Conservation (phyloP, 768 basidiomycete species). For the Mycena latifolia region DNA sequence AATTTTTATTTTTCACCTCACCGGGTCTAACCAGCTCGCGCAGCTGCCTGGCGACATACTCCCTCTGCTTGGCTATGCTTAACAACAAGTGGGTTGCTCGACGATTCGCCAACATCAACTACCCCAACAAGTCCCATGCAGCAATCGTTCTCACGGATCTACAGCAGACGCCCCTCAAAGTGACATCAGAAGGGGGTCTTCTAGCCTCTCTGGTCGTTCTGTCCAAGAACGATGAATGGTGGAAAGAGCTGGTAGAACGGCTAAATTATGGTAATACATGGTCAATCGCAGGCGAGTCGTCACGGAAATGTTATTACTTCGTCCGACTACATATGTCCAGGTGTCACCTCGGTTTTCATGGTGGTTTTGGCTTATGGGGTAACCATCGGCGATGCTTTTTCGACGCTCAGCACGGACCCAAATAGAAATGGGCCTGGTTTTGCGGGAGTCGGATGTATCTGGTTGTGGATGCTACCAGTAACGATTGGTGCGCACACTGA, state of each 20-base stretch:
- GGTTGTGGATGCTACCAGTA: no score
- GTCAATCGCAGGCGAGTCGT: conserved; percentile 46
- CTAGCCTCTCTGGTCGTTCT: conserved; percentile 58
- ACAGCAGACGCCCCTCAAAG: conserved; percentile 55
- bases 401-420: no score
- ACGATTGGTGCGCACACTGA: no score
- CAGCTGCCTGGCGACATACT: conserved; percentile 59
- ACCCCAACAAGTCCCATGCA: conserved; percentile 46
- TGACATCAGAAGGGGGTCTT: conserved; percentile 42
- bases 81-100: conserved; percentile 57
- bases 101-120: conserved; percentile 44
- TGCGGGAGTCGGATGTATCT: no score
- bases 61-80: conserved; percentile 55
- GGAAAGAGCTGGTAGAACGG: conserved; percentile 46
- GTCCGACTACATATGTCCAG: no score
- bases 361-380: no score
- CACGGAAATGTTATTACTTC: no score
- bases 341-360: no score
- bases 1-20: no score
- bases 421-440: no score
- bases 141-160: conserved; percentile 51
- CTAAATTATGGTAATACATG: conserved; percentile 52
- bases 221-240: conserved; percentile 57
- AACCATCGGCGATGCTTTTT: no score
- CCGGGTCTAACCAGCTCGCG: no score